phyloP scores from a whole-genome alignment of 371 early-diverging fungal genomes.

The Mortierella sp. region DNA sequence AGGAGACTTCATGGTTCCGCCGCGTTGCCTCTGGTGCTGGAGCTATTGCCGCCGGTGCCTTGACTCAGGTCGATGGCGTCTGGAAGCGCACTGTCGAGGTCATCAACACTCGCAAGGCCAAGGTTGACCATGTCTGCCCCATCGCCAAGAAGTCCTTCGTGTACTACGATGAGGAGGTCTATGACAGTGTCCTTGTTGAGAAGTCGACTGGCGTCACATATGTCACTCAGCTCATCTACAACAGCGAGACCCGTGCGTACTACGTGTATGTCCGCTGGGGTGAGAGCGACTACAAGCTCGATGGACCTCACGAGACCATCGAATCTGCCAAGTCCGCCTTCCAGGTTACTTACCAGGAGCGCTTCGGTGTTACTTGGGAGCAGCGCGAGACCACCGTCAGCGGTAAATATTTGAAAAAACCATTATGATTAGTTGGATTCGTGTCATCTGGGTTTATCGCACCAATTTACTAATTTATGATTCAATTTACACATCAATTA shows the following conservation, averaged over 20 bases:
- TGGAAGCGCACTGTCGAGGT: constrained; percentile 17
- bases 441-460: too few relatives aligned
- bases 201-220: constrained; percentile 14
- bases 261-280: constrained; percentile 17
- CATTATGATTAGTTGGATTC: fast-evolving
- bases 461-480: background rate
- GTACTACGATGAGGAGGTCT: constrained; percentile 15
- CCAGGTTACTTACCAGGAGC: constrained; percentile 34
- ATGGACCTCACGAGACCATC: constrained; percentile 24
- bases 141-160: constrained; percentile 14
- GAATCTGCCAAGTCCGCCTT: constrained; percentile 33
- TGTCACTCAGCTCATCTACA: constrained; percentile 7
- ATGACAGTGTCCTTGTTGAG: background rate
- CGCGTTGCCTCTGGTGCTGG: constrained; percentile 10
- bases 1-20: constrained; percentile 11
- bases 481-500: background rate
- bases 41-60: constrained; percentile 6
- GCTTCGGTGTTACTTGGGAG: constrained; percentile 28
- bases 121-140: constrained; percentile 6
- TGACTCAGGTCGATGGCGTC: constrained; percentile 14
- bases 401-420: constrained; percentile 2
- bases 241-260: constrained; percentile 2
- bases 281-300: constrained; percentile 14
- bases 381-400: constrained; percentile 25
- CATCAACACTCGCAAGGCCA: constrained; percentile 11